A percentile compares a stretch with the other conserved stretches of the same genome.
Evolutionary conservation across 1,139 yeast genomes (phyloP).

Genomic region (Protomyces macrosporus): DNA sequence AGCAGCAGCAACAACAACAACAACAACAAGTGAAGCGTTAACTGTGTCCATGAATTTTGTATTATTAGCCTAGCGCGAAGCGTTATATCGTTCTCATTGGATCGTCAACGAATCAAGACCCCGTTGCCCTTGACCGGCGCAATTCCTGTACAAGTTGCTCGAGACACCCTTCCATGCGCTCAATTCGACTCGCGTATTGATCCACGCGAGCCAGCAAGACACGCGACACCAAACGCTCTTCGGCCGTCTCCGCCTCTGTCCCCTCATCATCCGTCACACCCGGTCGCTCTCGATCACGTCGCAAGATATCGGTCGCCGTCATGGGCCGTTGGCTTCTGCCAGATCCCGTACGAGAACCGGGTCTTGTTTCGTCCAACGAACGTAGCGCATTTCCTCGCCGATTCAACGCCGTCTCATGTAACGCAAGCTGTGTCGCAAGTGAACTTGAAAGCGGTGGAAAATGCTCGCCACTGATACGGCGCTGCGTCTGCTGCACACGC

Average conservation of each 20-base stretch:
- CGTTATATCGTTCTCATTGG: no score
- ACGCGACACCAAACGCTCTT: not conserved
- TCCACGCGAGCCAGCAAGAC: not conserved
- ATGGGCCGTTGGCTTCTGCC: not conserved
- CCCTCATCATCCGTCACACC: not conserved
- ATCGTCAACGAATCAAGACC: no score
- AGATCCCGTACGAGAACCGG: not conserved
- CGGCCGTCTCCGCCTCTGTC: not conserved
- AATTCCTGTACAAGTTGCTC: not conserved
- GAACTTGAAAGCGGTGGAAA: conserved; percentile 7
- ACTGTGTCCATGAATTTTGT: no score
- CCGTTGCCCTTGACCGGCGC: not conserved
- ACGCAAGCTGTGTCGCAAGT: conserved; percentile 19
- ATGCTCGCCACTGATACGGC: not conserved
- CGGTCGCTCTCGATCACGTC: not conserved
- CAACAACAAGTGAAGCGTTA: no score
- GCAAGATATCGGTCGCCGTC: not conserved
- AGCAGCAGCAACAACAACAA: not conserved
- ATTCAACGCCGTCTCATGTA: not conserved
- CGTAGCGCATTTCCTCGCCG: not conserved
- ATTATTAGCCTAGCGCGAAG: no score
- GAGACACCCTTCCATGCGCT: not conserved
- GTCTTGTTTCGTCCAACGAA: not conserved
- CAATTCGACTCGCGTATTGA: not conserved
- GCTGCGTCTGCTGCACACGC: not conserved